Evolutionary conservation across 2,329 filamentous ascomycete genomes (phyloP), one percentile per base, ranked within the genome.

Genomic region (Botrytis medusae): DNA sequence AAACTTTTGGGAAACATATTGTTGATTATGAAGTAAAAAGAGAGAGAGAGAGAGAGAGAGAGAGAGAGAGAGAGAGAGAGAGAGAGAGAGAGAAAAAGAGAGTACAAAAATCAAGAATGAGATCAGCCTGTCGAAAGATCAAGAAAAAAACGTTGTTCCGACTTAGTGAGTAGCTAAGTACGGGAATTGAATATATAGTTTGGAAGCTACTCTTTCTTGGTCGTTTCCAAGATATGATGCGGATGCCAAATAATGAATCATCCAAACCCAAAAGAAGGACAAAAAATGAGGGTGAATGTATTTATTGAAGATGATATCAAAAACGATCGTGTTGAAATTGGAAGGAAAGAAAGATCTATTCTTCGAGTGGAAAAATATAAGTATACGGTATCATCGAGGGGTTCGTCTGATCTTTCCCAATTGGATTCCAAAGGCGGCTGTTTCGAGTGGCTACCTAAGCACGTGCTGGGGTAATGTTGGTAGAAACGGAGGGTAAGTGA

Each of bases 11-110:
- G 46, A 61, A 48, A 4, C 71, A 72, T 72, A 1, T 42, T 69
- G 70, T n/a, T n/a, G 40, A 70, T 70, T 46, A n/a, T 60, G 62
- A 60, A 69, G 59, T 40, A 25, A 7, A 60, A 1, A 46, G 32
- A 37, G 20, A 65, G 29, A 44, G 18, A 34, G 20, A 46, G 44
- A 8, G 18, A 46, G 44, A 46, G 10, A 4, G 22, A 48, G 37
- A 37, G 37, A 46, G 32, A 37, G 20, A 65, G 29, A 44, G 18
- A 34, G 20, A 46, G 44, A 8, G 18, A 46, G 44, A 46, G 32
- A 37, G 20, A 65, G 29, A 44, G 18, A 34, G 20, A 46, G 44
- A 8, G 18, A 46, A 18, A 46, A 25, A 4, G 22, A 48, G 37
- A 37, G 37, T 37, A 9, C 7, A 7, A 42, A 29, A 6, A 22